Evolutionary conservation across 75 land plant species (phyloP).

Genomic region (Picea glauca): DNA sequence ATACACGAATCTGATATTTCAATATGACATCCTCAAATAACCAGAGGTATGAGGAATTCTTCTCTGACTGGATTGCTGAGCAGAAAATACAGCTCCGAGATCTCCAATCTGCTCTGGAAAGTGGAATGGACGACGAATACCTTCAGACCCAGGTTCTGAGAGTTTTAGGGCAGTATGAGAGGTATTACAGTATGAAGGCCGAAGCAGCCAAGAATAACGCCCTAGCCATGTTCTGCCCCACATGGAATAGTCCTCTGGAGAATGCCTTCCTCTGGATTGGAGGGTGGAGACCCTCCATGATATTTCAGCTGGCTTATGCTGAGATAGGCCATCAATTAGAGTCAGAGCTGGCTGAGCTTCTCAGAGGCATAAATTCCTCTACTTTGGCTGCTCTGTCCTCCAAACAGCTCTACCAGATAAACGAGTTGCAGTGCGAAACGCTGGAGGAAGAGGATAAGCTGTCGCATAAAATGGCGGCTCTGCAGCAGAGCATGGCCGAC

Average conservation of each 20-base stretch:
- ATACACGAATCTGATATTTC: too few species aligned
- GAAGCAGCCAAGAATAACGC: slow-evolving; percentile 17
- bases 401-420: slow-evolving; percentile 33
- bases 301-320: slow-evolving; percentile 66
- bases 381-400: slow-evolving; percentile 45
- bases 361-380: slow-evolving; percentile 33
- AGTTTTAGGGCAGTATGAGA: slow-evolving; percentile 38
- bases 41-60: background rate
- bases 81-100: background rate
- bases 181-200: slow-evolving; percentile 30
- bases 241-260: slow-evolving; percentile 54
- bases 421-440: slow-evolving; percentile 37
- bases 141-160: slow-evolving; percentile 8
- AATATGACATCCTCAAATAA: too few species aligned
- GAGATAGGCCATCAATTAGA: slow-evolving; percentile 56
- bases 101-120: background rate
- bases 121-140: background rate
- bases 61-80: background rate
- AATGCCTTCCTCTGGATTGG: slow-evolving; percentile 66
- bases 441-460: slow-evolving; percentile 44
- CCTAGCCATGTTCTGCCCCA: slow-evolving; percentile 33
- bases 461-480: slow-evolving; percentile 38
- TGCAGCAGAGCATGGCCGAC: slow-evolving; percentile 54
- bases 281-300: slow-evolving; percentile 67
- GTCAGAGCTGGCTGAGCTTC: slow-evolving; percentile 28